A percentile compares a stretch with the other conserved stretches of the same genome.
Conservation (phyloP, 345 rosid genomes). For the Gossypium turneri region DNA sequence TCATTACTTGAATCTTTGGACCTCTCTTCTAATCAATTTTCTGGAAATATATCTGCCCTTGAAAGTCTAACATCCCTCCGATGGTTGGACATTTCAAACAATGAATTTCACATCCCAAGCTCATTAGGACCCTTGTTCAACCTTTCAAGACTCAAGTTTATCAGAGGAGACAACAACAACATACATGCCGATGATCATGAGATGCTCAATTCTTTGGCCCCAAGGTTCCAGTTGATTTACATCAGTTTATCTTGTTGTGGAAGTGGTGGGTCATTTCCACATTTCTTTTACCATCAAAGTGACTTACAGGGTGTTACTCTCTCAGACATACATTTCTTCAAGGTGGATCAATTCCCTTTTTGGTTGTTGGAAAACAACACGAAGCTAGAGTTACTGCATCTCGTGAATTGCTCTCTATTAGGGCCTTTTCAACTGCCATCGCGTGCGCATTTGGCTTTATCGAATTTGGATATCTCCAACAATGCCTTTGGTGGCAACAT, state of each 20-base stretch:
- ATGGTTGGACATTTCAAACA: neutral
- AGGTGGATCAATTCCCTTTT: constrained; percentile 11
- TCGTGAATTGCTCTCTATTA: neutral
- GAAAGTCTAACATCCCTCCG: no score
- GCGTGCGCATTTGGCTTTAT: neutral
- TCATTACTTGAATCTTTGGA: no score
- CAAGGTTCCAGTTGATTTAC: neutral
- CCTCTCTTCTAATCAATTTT: no score
- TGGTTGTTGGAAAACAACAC: constrained; percentile 34
- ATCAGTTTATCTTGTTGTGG: neutral
- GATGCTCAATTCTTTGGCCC: neutral
- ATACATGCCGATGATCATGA: neutral
- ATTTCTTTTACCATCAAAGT: constrained; percentile 11
- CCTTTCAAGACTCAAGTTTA: no score
- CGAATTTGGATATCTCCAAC: constrained; percentile 7
- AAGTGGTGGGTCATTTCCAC: constrained; percentile 1
- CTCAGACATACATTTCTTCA: neutral
- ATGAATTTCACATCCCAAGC: no score
- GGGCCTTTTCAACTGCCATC: constrained; percentile 7
- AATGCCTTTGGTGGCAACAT: neutral
- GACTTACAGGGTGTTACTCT: neutral
- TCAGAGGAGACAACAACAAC: neutral
- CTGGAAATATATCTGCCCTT: no score
- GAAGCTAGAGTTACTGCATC: neutral
- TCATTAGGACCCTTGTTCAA: no score